Evolutionary conservation across 805 yeast genomes (phyloP).

Genomic region (Kodamaea jinghongensis): DNA sequence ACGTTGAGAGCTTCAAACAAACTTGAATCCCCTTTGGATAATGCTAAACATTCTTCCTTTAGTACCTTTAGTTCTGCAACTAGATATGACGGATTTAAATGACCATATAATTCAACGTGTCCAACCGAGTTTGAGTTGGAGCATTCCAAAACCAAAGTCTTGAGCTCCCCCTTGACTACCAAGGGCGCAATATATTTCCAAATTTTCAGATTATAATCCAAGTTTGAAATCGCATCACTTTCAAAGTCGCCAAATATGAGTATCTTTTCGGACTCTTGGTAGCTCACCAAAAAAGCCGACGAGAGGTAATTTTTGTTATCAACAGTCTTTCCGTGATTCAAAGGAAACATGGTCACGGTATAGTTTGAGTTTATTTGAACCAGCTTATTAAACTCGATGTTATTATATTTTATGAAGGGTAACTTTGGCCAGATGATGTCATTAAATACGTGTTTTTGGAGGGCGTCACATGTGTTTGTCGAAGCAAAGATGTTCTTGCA

Average conservation of each 20-base stretch:
- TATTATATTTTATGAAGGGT: conserved; percentile 26
- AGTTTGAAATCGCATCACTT: conserved; percentile 51
- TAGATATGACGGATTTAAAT: conserved; percentile 65
- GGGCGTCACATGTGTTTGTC: conserved; percentile 47
- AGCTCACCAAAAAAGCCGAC: conserved; percentile 59
- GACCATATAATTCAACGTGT: conserved; percentile 64
- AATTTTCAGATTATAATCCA: conserved; percentile 37
- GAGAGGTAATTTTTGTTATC: conserved; percentile 33
- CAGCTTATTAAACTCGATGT: conserved; percentile 11
- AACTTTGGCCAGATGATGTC: conserved; percentile 79
- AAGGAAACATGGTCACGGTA: conserved; percentile 28
- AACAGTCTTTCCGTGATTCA: conserved; percentile 31
- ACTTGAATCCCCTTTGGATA: conserved; percentile 2
- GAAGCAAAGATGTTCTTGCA: conserved; percentile 54
- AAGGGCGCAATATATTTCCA: conserved; percentile 58
- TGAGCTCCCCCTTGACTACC: conserved; percentile 37
- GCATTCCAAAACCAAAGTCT: conserved; percentile 73
- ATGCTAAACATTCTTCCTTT: conserved; percentile 1
- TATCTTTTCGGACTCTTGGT: conserved; percentile 31
- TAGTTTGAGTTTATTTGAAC: conserved; percentile 18
- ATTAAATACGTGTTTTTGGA: conserved; percentile 63
- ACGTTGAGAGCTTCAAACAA: conserved; percentile 46
- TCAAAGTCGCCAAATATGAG: conserved; percentile 85
- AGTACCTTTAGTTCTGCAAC: conserved; percentile 51
- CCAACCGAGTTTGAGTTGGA: conserved; percentile 43